Conservation (phyloP, 371 early-diverging fungal genomes). For the Mucor irregularis region DNA sequence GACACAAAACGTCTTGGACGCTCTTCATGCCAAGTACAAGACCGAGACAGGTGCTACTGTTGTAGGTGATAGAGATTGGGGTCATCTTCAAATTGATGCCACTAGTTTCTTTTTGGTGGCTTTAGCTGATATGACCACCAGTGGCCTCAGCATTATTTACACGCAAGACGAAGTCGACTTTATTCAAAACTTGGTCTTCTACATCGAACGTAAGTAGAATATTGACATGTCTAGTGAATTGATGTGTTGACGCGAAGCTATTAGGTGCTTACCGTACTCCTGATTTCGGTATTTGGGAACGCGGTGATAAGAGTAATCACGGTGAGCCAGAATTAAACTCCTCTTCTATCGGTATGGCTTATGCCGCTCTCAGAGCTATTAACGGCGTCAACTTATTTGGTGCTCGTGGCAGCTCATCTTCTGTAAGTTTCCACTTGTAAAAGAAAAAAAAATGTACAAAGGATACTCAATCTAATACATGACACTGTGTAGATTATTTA, state of each 20-base stretch:
- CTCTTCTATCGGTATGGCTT: constrained; percentile 89
- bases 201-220: constrained; percentile 71
- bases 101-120: constrained; percentile 80
- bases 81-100: constrained; percentile 82
- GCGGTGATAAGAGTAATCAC: constrained; percentile 90
- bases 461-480: neutral
- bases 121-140: constrained; percentile 86
- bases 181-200: constrained; percentile 88
- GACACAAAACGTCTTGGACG: constrained; percentile 68
- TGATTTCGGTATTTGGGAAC: constrained; percentile 91
- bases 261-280: constrained; percentile 72
- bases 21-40: constrained; percentile 89
- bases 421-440: constrained; percentile 46
- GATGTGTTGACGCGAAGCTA: neutral
- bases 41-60: constrained; percentile 86
- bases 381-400: constrained; percentile 90
- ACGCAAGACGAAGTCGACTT: constrained; percentile 91
- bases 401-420: constrained; percentile 75
- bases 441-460: neutral
- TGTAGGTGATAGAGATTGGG: constrained; percentile 87
- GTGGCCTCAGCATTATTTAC: constrained; percentile 76
- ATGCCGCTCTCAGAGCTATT: constrained; percentile 86
- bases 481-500: constrained; percentile 69
- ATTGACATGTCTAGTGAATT: no score
- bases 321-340: constrained; percentile 88